Base-by-base conservation (phyloP, 2,329 filamentous ascomycete genomes). In the Chrysoporthe puriensis region DNA sequence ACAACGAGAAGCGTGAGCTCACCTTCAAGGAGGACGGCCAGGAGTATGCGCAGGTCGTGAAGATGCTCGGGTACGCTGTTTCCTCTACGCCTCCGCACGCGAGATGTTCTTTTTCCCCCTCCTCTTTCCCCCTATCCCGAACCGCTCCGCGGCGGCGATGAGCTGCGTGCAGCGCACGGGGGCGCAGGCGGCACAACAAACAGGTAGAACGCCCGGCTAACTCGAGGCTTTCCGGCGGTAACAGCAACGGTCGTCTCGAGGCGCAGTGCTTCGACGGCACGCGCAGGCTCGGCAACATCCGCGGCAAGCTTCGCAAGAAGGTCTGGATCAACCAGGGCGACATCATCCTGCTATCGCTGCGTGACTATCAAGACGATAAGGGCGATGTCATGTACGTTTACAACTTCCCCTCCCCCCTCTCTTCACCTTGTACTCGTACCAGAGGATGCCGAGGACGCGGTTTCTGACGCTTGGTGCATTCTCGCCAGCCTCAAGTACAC, bases 301-400 rank as follows among this genome's bases (percentile, higher is more conserved):
- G 95, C 72, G 95, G 95, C 83, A 98, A 99, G 84, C 92, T 99
- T 77, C 90, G 96, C 77, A 99, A 99, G 88, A 99, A 99, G 88
- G 96, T 98, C 81, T 97, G 94, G 94, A 97, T 97, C 87, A 97
- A 95, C 83, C 97, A 97, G 84, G 94, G 94, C 80, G 94, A 97
- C 79, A 97, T 97, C 80, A 96, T 96, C 78, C 89, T 92, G 18
- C 84, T 92, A 70, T 92, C 90, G 14, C 88, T 94, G 67, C 90
- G 91, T 73, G 91, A 94, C 79, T 94, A 94, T 82, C 91, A 94
- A 78, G 91, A 96, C 79, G 91, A 94, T 80, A 96, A 96, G 84
- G 93, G 92, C 74, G 93, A 96, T 77, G 92, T 96, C 62, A 95
- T 96, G 68, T 69, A 67, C 13, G 68, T 67, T 63, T 50, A 43